phyloP scores from a whole-genome alignment of 75 land plant species.

The Picea glauca region DNA sequence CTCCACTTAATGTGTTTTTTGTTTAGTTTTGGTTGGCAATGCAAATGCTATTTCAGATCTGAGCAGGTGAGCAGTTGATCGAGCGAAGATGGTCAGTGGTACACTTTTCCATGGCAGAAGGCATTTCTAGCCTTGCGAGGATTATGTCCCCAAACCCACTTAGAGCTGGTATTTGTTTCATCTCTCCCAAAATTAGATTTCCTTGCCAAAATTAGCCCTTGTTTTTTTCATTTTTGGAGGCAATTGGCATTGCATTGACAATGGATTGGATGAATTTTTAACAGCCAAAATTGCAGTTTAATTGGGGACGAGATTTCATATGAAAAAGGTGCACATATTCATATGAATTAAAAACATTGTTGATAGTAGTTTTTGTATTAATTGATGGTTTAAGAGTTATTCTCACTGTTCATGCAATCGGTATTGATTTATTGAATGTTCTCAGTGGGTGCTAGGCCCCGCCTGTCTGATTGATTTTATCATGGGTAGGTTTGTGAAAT shows the following conservation, averaged over 20 bases:
- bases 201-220: too few species aligned
- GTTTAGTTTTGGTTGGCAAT: background rate
- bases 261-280: too few species aligned
- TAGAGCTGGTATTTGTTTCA: conserved; percentile 40
- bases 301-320: too few species aligned
- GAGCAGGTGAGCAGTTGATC: background rate
- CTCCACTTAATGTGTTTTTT: background rate
- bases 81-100: conserved; percentile 44
- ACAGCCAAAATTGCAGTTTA: too few species aligned
- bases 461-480: too few species aligned
- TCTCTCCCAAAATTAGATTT: background rate
- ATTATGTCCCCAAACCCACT: conserved; percentile 62
- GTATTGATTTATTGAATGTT: background rate
- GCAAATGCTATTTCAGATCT: conserved; percentile 1
- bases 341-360: too few species aligned
- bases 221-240: too few species aligned
- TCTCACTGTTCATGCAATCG: background rate
- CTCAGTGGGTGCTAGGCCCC: too few species aligned
- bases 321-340: too few species aligned
- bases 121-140: conserved; percentile 88
- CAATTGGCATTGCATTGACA: too few species aligned
- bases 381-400: background rate
- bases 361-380: too few species aligned
- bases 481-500: too few species aligned
- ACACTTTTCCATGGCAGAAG: conserved; percentile 62